Percentiles rank a stretch among this genome's conserved stretches.
Evolutionary conservation across 1,284 basidiomycete species (phyloP).

Genomic region (Trametes polyzona): DNA sequence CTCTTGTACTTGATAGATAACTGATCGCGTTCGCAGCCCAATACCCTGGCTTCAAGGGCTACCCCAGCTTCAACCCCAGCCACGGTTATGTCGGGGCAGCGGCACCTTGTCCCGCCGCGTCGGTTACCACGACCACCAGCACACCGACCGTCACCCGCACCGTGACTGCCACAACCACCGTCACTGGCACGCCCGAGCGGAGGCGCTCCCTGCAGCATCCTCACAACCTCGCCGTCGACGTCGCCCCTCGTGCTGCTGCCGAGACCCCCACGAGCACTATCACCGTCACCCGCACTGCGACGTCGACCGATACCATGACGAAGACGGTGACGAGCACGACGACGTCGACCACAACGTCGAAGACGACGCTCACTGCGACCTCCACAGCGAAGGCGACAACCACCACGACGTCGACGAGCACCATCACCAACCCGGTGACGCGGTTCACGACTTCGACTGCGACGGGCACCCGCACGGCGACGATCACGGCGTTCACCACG

Average conservation of each 20-base stretch:
- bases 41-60: not conserved
- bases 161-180: not conserved
- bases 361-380: not conserved
- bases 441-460: not conserved
- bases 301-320: not conserved
- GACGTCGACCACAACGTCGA: not conserved
- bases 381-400: not conserved
- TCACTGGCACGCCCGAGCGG: not conserved
- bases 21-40: not conserved
- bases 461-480: not conserved
- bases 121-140: not conserved
- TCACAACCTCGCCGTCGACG: not conserved
- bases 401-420: not conserved
- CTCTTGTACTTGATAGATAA: not conserved
- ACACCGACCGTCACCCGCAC: not conserved
- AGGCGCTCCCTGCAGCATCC: not conserved
- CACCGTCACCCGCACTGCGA: not conserved
- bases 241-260: slow-evolving; percentile 44
- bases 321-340: not conserved
- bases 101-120: not conserved
- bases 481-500: slow-evolving; percentile 1
- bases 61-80: too few relatives aligned
- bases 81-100: too few relatives aligned
- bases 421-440: slow-evolving; percentile 1
- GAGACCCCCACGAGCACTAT: slow-evolving; percentile 32